Evolutionary conservation across 2,329 filamentous ascomycete species (phyloP).

Genomic region (Sporothrix pseudoabietina): DNA sequence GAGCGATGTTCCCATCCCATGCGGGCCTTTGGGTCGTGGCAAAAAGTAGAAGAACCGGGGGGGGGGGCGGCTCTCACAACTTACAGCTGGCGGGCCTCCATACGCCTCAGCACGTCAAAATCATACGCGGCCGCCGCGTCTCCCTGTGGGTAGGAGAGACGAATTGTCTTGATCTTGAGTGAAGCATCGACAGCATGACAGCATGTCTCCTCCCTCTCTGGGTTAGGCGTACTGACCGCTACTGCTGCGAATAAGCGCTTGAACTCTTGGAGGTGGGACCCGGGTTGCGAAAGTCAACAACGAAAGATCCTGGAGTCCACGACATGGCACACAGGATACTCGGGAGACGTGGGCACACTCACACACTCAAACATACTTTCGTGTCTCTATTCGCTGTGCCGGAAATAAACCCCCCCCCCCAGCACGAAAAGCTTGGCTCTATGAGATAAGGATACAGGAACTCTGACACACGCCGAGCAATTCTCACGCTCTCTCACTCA

Average conservation of each 20-base stretch:
- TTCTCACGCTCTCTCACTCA: not conserved
- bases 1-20: not conserved
- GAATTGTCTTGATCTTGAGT: not conserved
- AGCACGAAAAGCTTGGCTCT: not conserved
- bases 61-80: not conserved
- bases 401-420: not conserved
- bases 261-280: not conserved
- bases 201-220: constrained; percentile 2
- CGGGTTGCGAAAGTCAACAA: not conserved
- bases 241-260: not conserved
- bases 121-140: not conserved
- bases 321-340: not conserved
- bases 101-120: not conserved
- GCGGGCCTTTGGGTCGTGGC: not conserved
- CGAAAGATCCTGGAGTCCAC: not conserved
- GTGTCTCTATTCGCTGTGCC: not conserved
- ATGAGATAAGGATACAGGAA: not conserved
- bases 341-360: not conserved
- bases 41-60: not conserved
- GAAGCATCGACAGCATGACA: not conserved
- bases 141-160: not conserved
- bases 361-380: not conserved
- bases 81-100: not conserved
- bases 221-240: not conserved
- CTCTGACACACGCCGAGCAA: too few relatives aligned